Conservation (phyloP, 2,329 filamentous ascomycete genomes). For the Teratosphaeria destructans region DNA sequence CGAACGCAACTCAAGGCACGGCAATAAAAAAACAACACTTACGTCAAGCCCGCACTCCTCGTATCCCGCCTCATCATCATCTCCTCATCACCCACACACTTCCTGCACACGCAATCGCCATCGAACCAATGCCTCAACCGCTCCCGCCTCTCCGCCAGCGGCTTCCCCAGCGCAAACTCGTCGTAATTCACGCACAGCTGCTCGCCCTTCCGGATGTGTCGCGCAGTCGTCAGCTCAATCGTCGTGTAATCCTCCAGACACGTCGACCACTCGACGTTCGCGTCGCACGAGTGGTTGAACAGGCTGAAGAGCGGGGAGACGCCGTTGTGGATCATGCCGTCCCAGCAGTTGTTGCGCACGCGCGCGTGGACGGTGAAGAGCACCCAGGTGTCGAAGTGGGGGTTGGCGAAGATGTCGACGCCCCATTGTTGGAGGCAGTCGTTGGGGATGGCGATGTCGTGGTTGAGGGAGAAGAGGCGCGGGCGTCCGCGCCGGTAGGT, state of each 20-base stretch:
- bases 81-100: slow-evolving; percentile 17
- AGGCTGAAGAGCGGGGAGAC: slow-evolving; percentile 87
- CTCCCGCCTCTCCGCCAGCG: slow-evolving; percentile 9
- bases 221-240: slow-evolving; percentile 7
- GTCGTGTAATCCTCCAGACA: slow-evolving; percentile 6
- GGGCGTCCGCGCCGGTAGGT: slow-evolving; percentile 11
- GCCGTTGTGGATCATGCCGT: slow-evolving; percentile 40
- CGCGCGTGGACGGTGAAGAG: slow-evolving; percentile 83
- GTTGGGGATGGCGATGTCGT: slow-evolving; percentile 59
- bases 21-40: neutral
- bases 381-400: slow-evolving; percentile 64
- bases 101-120: slow-evolving; percentile 16
- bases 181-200: slow-evolving; percentile 24
- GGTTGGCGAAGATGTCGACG: slow-evolving; percentile 55
- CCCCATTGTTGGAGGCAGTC: slow-evolving; percentile 72
- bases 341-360: slow-evolving; percentile 73
- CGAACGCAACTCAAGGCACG: neutral
- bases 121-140: slow-evolving; percentile 18
- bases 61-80: neutral
- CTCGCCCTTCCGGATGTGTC: slow-evolving; percentile 13
- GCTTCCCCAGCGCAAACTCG: slow-evolving; percentile 9
- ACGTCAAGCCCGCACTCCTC: neutral
- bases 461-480: slow-evolving; percentile 55
- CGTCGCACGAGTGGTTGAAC: slow-evolving; percentile 88
- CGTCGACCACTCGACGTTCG: slow-evolving; percentile 74